A percentile compares a stretch with the other conserved stretches of the same genome.
These are phyloP conservation scores for Pyrenophora teres DNA, from an alignment of 2,329 filamentous ascomycete genomes.

Conservation along the genomic window DNA sequence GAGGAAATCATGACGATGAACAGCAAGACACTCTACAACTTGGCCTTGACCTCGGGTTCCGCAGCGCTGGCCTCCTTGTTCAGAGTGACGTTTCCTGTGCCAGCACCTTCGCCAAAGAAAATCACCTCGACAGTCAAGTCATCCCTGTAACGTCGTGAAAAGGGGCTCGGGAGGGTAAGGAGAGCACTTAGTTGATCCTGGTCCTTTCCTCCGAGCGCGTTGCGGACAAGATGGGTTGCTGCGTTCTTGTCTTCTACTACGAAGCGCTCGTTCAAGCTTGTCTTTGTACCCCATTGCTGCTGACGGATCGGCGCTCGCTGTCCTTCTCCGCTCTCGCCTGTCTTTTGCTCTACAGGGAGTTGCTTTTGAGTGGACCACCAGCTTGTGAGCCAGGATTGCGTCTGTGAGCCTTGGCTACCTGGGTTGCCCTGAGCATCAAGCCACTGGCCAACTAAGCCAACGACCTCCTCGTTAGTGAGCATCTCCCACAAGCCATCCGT, in stretches of 20 bases:
- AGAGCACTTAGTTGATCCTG: conserved; percentile 91
- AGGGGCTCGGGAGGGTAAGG: conserved; percentile 87
- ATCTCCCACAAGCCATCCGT: conserved; percentile 99
- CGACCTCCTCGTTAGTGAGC: conserved; percentile 97
- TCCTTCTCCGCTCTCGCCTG: conserved; percentile 61
- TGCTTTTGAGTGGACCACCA: conserved; percentile 65
- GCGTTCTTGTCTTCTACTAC: conserved; percentile 94
- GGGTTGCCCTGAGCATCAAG: conserved; percentile 72
- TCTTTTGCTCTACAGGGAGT: conserved; percentile 76
- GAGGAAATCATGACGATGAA: neutral
- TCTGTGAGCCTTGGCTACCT: conserved; percentile 43
- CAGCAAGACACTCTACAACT: conserved; percentile 45
- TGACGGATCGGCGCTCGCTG: conserved; percentile 87
- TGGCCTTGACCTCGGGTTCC: conserved; percentile 54
- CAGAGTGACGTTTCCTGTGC: conserved; percentile 76
- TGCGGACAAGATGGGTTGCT: conserved; percentile 92
- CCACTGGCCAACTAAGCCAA: conserved; percentile 96
- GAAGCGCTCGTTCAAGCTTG: conserved; percentile 77
- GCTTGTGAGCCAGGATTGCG: conserved; percentile 69
- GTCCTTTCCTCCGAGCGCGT: conserved; percentile 91
- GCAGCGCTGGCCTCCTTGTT: conserved; percentile 85
- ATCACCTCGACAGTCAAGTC: conserved; percentile 98
- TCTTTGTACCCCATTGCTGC: conserved; percentile 85
- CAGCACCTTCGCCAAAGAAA: conserved; percentile 86
- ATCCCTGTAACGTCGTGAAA: conserved; percentile 89